These are phyloP conservation scores for Pseudogymnoascus sp. DNA, from an alignment of 2,329 filamentous ascomycete species.

Conservation along the genomic window DNA sequence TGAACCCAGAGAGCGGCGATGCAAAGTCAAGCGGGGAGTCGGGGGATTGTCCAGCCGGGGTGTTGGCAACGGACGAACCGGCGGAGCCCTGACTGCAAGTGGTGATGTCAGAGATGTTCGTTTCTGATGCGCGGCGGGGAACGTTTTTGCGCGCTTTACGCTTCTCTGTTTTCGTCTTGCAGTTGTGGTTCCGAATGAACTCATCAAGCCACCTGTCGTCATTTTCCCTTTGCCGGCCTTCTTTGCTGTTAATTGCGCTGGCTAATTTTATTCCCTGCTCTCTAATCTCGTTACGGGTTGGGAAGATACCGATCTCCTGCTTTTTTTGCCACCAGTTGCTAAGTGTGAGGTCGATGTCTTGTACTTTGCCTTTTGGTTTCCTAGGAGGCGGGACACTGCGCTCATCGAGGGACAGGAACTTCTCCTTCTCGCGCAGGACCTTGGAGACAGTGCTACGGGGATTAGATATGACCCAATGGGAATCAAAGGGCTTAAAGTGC, in stretches of 20 bases:
- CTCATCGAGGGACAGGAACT: slow-evolving; percentile 78
- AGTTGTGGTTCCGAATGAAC: slow-evolving; percentile 72
- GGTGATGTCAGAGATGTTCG: slow-evolving; percentile 62
- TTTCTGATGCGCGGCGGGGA: slow-evolving; percentile 49
- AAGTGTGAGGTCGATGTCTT: slow-evolving; percentile 86
- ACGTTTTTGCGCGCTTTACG: slow-evolving; percentile 17
- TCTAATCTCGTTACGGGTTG: slow-evolving; percentile 74
- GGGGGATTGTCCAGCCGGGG: slow-evolving; percentile 61
- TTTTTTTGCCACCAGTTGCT: slow-evolving; percentile 77
- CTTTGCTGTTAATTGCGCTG: slow-evolving; percentile 60
- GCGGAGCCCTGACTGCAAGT: slow-evolving; percentile 48
- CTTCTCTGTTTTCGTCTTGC: slow-evolving; percentile 57
- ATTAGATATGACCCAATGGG: background rate
- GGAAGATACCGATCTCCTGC: slow-evolving; percentile 62
- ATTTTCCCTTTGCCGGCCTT: slow-evolving; percentile 62
- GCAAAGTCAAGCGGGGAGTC: slow-evolving; percentile 60
- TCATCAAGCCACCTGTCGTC: slow-evolving; percentile 82
- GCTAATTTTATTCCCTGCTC: slow-evolving; percentile 80
- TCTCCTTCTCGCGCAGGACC: slow-evolving; percentile 87
- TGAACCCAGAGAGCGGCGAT: slow-evolving; percentile 61
- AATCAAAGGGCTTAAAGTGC: background rate
- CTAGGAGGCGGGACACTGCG: slow-evolving; percentile 73
- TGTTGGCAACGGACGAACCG: slow-evolving; percentile 48
- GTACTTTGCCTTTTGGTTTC: slow-evolving; percentile 73
- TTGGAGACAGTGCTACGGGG: slow-evolving; percentile 88